A percentile compares a stretch with the other conserved stretches of the same genome.
Evolutionary conservation across 75 land plant genomes (phyloP).

Genomic region (Azolla pinnata): DNA sequence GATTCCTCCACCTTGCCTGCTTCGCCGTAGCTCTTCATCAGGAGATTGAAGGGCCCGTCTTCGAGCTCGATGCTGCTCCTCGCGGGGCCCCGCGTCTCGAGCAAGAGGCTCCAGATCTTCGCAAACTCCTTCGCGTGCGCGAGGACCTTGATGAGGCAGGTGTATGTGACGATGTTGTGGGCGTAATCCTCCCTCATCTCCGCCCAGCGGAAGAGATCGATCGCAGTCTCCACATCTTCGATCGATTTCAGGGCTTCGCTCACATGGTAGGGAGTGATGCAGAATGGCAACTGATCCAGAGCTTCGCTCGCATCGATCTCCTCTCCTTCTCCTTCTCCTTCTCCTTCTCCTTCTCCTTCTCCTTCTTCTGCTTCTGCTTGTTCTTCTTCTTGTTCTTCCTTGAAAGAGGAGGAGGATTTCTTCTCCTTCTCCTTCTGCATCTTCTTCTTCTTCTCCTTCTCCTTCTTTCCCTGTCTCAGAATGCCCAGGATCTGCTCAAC

Average conservation of each 20-base stretch:
- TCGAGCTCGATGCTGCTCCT: slow-evolving; percentile 31
- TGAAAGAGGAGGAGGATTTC: no score
- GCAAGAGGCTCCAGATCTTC: slow-evolving; percentile 49
- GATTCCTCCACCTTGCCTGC: slow-evolving; percentile 50
- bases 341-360: no score
- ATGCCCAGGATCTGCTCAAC: background rate
- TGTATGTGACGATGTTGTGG: slow-evolving; percentile 22
- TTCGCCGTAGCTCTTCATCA: slow-evolving; percentile 53
- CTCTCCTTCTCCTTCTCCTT: background rate
- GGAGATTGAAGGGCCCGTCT: slow-evolving; percentile 44
- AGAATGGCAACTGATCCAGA: background rate
- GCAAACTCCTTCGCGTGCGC: slow-evolving; percentile 47
- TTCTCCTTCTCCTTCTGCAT: background rate
- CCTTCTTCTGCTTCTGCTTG: no score
- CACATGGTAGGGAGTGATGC: slow-evolving; percentile 16
- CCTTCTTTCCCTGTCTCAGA: no score
- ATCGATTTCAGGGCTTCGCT: slow-evolving; percentile 32
- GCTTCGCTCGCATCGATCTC: background rate
- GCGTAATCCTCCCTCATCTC: slow-evolving; percentile 48
- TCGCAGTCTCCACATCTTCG: slow-evolving; percentile 34
- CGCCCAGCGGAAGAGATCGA: slow-evolving; percentile 73
- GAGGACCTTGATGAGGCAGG: slow-evolving; percentile 17
- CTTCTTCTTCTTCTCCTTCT: background rate
- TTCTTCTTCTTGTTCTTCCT: no score
- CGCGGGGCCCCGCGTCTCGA: slow-evolving; percentile 49